Conservation (phyloP, 2,329 filamentous ascomycete genomes). For the Plenodomus lindquistii region DNA sequence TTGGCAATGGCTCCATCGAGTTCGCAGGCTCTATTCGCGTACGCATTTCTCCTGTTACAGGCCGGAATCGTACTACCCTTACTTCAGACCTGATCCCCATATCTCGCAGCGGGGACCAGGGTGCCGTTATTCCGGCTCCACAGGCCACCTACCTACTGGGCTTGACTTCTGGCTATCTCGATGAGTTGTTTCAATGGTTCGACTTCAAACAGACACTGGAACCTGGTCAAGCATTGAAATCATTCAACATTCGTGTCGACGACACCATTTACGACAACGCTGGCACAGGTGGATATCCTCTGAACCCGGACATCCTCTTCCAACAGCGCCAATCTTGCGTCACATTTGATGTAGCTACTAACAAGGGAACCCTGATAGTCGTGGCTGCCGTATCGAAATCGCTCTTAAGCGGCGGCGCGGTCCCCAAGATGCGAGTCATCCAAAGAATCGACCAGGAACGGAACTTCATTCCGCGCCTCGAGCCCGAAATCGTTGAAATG, state of each 20-base stretch:
- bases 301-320: constrained; percentile 8
- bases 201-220: constrained; percentile 5
- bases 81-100: constrained; percentile 6
- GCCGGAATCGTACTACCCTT: constrained; percentile 3
- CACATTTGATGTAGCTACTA: background rate
- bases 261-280: constrained; percentile 9
- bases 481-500: constrained; percentile 1
- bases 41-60: constrained; percentile 10
- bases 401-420: background rate
- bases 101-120: background rate
- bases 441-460: constrained; percentile 1
- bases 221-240: constrained; percentile 1
- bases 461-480: constrained; percentile 4
- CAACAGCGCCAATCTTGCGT: constrained; percentile 6
- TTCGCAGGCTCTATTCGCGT: constrained; percentile 22
- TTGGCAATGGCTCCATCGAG: constrained; percentile 13
- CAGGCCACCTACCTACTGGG: constrained; percentile 1
- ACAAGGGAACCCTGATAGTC: constrained; percentile 1
- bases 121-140: background rate
- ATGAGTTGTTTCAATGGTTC: constrained; percentile 9
- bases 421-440: constrained; percentile 2
- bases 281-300: constrained; percentile 8
- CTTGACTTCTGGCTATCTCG: constrained; percentile 6
- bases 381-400: constrained; percentile 7
- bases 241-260: constrained; percentile 12